Evolutionary conservation across 208 protist genomes (phyloP).

Genomic region (Acanthamoeba triangularis): DNA sequence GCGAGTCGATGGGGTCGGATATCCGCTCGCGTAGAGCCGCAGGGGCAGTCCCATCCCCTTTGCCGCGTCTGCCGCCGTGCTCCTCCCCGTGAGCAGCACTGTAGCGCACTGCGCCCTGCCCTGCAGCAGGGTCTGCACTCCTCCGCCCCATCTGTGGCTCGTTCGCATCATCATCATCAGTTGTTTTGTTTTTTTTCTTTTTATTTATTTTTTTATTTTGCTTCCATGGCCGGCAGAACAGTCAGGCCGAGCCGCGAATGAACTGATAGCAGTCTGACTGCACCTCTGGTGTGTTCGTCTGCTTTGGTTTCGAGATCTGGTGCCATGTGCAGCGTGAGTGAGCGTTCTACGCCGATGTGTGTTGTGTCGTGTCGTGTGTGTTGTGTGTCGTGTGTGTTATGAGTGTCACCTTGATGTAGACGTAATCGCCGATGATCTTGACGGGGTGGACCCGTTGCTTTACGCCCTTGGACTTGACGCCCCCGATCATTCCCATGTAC

Average conservation of each 20-base stretch:
- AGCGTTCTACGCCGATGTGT: neutral
- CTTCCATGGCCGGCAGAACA: too few relatives aligned
- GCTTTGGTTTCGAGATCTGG: constrained; percentile 30
- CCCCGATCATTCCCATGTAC: constrained; percentile 37
- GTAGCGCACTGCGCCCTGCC: neutral
- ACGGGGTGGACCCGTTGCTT: constrained; percentile 44
- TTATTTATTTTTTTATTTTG: neutral
- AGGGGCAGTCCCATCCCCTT: too few relatives aligned
- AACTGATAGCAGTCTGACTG: constrained; percentile 44
- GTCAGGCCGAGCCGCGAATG: neutral
- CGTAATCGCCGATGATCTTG: constrained; percentile 9
- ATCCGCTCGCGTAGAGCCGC: neutral
- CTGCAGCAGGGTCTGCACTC: neutral
- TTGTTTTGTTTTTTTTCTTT: neutral
- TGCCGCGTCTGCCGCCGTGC: too few relatives aligned
- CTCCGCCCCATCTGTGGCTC: neutral
- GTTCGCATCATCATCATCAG: neutral
- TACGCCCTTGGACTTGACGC: constrained; percentile 62
- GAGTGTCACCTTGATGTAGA: neutral
- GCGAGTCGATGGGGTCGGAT: neutral
- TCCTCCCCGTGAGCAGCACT: neutral
- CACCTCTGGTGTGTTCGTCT: neutral
- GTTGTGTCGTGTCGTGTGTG: neutral
- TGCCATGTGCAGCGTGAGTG: neutral
- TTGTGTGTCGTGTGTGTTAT: neutral